Evolutionary conservation across 2,329 filamentous ascomycete genomes (phyloP), one percentile per base, ranked within the genome.

Genomic region (Beauveria brongniartii): DNA sequence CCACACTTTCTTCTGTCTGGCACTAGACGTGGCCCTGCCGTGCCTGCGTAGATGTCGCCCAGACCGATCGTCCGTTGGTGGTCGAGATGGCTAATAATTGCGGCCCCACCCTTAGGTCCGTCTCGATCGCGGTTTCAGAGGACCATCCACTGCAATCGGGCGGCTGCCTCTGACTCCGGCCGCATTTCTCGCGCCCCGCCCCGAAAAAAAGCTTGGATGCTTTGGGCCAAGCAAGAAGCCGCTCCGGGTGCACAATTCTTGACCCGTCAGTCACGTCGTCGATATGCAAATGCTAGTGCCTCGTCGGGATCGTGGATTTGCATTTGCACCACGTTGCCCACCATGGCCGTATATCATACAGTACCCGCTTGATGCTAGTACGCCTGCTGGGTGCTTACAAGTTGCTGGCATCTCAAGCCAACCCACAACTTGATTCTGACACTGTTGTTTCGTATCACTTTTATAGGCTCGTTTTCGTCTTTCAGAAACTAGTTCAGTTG

Each of bases 51-150:
- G 14, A 6, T 59, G 34, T 28, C n/a, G 55, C 56, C 46, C 22
- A 53, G 52, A 37, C 44, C 59, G 59, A 61, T 61, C 40, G 28
- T 47, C 53, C 28, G 46, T 47, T 53, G 46, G 12, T 44, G 24
- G 26, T 28, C n/a, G n/a, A 56, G 53, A 61, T 61, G 59, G 18
- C 53, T n/a, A 46, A 46, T 43, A 7, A 44, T 16, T 20, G 5
- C 43, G 37, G 30, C 24, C 50, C 59, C 53, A 56, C 54, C 34
- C 46, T 37, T 53, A 28, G 1, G 18, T 8, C 53, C 30, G 53
- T 30, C 52, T 55, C 52, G 59, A 61, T 61, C 59, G 52, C 46
- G 30, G 53, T 51, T 52, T 12, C n/a, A 48, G 53, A 48, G 52
- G 26, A 44, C 40, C 22, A 34, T 46, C 26, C 20, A 16, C 26